Conservation (phyloP, 345 rosid genomes). For the Eucalyptus shirleyi region DNA sequence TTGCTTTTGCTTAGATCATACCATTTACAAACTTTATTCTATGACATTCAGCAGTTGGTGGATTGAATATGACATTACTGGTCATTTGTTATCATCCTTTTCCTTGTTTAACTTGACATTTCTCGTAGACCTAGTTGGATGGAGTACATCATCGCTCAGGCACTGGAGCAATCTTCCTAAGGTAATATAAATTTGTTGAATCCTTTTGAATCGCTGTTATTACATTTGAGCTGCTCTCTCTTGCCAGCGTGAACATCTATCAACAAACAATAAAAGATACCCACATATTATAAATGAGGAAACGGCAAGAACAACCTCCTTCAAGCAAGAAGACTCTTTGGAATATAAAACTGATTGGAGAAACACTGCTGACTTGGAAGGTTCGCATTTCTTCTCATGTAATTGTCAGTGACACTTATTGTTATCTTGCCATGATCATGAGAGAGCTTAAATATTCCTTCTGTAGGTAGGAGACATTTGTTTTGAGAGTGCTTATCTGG, state of each 20-base stretch:
- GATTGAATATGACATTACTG: not conserved
- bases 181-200: constrained; percentile 14
- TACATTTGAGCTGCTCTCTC: not conserved
- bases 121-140: constrained; percentile 63
- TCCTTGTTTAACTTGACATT: constrained; percentile 37
- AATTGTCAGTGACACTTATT: not conserved
- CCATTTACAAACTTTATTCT: not conserved
- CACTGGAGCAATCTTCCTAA: constrained; percentile 56
- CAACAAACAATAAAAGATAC: constrained; percentile 25
- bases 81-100: not conserved
- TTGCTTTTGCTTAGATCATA: not conserved
- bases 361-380: constrained; percentile 42
- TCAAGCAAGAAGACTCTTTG: constrained; percentile 12
- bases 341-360: constrained; percentile 7
- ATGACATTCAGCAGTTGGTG: not conserved
- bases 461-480: not conserved
- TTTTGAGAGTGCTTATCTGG: not conserved
- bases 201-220: not conserved
- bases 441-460: not conserved
- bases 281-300: constrained; percentile 53
- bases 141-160: constrained; percentile 89
- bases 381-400: constrained; percentile 13
- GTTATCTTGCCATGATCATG: not conserved
- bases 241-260: constrained; percentile 30
- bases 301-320: not conserved